Base-by-base conservation (phyloP, 2,329 filamentous ascomycete species). In the Pseudogymnoascus sp. region DNA sequence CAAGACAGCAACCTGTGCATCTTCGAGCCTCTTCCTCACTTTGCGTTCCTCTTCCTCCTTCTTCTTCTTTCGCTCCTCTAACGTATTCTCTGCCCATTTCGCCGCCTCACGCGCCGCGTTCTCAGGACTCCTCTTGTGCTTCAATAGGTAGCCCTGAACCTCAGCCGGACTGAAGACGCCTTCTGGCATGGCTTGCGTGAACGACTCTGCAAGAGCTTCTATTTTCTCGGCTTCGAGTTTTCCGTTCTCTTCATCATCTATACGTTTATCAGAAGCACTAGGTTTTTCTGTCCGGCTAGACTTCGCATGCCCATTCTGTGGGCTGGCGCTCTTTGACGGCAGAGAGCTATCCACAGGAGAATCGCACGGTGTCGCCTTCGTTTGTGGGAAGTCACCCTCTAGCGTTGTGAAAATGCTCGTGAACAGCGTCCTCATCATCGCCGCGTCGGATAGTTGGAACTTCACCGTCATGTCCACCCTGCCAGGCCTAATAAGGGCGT, bases 81-180 rank as follows among this genome's bases (percentile, higher is more conserved):
- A 59, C 62, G 78, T 74, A 9, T 76, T 79, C 62, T 77, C 75
- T 0, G 84, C 80, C 84, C 84, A 87, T 4, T 68, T 73, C 1
- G 74, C 73, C 1, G 78, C 80, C 65, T 84, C 81, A 18, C 75
- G 73, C 20, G 86, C 70, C 1, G 86, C 85, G 64, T 74, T 75
- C 5, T 76, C 74, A 2, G 85, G 84, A 36, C 77, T 75, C 71
- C 81, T 81, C 73, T 87, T 87, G 39, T 84, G 75, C 73, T 84
- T 86, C 39, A 88, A 73, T 61, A 88, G 69, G 70, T 85, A 88
- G 0, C 84, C 85, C 69, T 87, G 85, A 43, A 88, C 81, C 71
- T 87, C 82, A 0, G 86, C 86, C 0, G 86, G 84, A 36, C 78
- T 81, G 63, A 86, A 80, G n/a, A 73, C 71, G 6, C 73, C 74